Percentiles rank a stretch among this genome's conserved stretches.
Conservation (phyloP, 768 basidiomycete genomes). For the Mrakia frigida region DNA sequence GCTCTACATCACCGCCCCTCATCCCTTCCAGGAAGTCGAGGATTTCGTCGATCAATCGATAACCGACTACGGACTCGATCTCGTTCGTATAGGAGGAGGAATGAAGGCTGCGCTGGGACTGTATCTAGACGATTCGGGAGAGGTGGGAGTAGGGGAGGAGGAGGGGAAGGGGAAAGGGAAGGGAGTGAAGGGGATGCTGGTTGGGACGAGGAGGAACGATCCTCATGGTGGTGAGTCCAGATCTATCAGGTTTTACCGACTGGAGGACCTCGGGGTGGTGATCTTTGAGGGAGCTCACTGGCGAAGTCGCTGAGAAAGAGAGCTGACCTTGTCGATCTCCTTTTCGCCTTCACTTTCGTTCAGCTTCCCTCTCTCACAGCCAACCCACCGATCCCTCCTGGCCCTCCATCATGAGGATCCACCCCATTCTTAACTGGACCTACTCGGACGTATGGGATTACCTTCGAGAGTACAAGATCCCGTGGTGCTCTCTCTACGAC, state of each 20-base stretch:
- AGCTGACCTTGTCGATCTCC: background rate
- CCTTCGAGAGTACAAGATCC: constrained; percentile 64
- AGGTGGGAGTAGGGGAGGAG: constrained; percentile 30
- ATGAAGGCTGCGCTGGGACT: constrained; percentile 73
- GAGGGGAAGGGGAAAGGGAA: background rate
- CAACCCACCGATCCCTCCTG: constrained; percentile 82
- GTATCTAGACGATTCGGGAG: constrained; percentile 55
- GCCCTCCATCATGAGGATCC: constrained; percentile 83
- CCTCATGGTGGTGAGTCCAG: constrained; percentile 81
- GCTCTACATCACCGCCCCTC: constrained; percentile 83
- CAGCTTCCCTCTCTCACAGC: constrained; percentile 65
- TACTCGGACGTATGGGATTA: constrained; percentile 88
- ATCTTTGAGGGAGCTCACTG: no score
- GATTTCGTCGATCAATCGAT: constrained; percentile 66
- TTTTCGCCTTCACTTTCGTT: background rate
- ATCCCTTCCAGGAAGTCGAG: constrained; percentile 80
- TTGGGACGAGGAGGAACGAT: constrained; percentile 83
- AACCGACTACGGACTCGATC: constrained; percentile 64
- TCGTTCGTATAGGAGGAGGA: constrained; percentile 56
- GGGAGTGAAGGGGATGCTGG: constrained; percentile 69
- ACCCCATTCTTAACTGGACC: constrained; percentile 93
- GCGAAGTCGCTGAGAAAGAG: no score
- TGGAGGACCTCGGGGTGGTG: background rate
- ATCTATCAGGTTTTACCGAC: background rate
- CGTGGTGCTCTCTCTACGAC: constrained; percentile 86